Base-by-base conservation (phyloP, 345 rosid species). In the Pelargonium nanum region DNA sequence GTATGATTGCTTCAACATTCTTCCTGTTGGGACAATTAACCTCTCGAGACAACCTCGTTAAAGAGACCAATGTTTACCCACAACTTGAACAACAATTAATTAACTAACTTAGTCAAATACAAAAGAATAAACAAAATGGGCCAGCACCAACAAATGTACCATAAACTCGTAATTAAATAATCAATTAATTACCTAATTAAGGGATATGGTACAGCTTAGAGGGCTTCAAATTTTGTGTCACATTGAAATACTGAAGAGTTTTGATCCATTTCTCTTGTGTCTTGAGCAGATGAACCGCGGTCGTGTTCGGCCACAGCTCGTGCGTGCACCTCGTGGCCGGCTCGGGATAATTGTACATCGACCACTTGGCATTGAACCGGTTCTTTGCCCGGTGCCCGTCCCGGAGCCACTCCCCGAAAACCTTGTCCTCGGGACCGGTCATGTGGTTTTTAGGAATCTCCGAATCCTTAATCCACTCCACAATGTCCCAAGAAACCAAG, bases 131-230 rank as follows among this genome's bases (percentile, higher is more conserved):
- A 34, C 45, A 34, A 34, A 34, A 34, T 34, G 45, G 45, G 45
- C 7, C 13, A 58, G 61, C 15, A 26, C 21, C 24, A 44, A 23
- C 50, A 58, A 19, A 26, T n/a, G 10, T 9, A 16, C 17, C 6
- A n/a, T 24, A 24, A 16, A 58, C 44, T 32, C 24, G 44, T 24
- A 12, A 56, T 56, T 21, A 25, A 24, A 34, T 56, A 5, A 25
- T 6, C 22, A 32, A 30, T 0, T 28, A 21, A 5, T 19, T 0
- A 4, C 4, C 4, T 23, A 26, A 48, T 28, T 65, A 79, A 26
- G 82, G 72, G 64, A 86, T 82, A 68, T 91, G 95, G 73, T 91
- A 91, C 63, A 86, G 62, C 68, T 91, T 88, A 13, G 98, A 91
- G 23, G 96, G 91, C 67, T 86, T 88, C 45, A 91, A 81, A 72